Evolutionary conservation across 2,329 filamentous ascomycete genomes (phyloP), one percentile per base, ranked within the genome.

Genomic region (Verticillium dahliae): DNA sequence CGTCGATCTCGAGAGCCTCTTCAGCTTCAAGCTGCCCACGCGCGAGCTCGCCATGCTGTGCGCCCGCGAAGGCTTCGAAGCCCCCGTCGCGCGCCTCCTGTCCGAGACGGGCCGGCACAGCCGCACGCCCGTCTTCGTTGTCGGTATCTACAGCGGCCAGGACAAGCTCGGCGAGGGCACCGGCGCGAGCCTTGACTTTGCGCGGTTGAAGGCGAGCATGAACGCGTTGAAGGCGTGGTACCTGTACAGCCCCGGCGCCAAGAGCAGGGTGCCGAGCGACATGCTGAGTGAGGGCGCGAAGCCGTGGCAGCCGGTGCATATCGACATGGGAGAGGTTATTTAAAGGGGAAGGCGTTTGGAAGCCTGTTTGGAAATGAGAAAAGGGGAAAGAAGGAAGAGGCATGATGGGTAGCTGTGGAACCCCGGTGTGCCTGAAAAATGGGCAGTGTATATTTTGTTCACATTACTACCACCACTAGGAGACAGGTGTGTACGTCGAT

Each of bases 151-250:
- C 79, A 96, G 90, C 67, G 95, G 94, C 59, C 81, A 83, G 63
- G 93, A 99, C 73, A 94, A 95, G 82, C 81, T 99, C 52, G 95
- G 94, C 61, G 94, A 99, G 78, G 95, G 88, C n/a, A 83, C 88
- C 22, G 95, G 90, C 31, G 80, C 89, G 57, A 93, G 85, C 74
- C 79, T 98, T 61, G 82, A 92, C 67, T 85, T 92, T 69, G 94
- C 90, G 37, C 86, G 91, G 65, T 82, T 85, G 65, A 85, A 91
- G 73, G 95, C 95, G 22, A 87, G 91, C 41, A 93, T 96, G 70
- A 88, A 90, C 65, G 88, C 92, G 18, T 81, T 99, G 71, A 96
- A 97, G 81, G 83, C 89, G 6, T 99, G 95, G 95, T 99, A 99
- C 76, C 81, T 99, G 60, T 99, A 99, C 80, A 93, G 88, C 73